These are phyloP conservation scores for Aspergillus candidus DNA, from an alignment of 2,329 filamentous ascomycete species.

Conservation along the genomic window DNA sequence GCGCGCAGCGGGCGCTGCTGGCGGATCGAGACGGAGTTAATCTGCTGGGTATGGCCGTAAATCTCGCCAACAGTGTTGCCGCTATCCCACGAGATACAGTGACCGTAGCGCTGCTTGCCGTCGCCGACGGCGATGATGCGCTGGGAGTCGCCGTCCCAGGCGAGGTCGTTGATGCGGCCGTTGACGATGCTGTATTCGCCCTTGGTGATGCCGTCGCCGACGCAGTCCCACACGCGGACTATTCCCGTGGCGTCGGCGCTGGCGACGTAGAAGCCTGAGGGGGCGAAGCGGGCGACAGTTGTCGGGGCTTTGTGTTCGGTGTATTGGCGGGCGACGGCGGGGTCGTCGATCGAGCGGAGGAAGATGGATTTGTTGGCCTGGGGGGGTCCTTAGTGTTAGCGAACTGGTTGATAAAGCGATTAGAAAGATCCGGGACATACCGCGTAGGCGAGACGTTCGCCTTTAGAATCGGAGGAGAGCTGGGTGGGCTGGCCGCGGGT, in stretches of 20 bases:
- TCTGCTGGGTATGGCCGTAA: constrained; percentile 78
- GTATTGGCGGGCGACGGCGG: constrained; percentile 79
- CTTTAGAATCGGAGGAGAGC: constrained; percentile 80
- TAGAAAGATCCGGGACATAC: too few relatives aligned
- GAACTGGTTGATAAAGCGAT: too few relatives aligned
- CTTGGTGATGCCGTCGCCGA: constrained; percentile 81
- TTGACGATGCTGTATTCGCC: constrained; percentile 93
- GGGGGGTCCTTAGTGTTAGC: too few relatives aligned
- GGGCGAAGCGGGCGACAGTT: constrained; percentile 88
- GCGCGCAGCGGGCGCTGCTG: constrained; percentile 86
- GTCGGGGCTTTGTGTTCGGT: constrained; percentile 82
- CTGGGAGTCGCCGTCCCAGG: constrained; percentile 96
- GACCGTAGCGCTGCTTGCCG: constrained; percentile 86
- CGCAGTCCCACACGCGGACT: constrained; percentile 86
- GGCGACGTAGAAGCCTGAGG: constrained; percentile 90
- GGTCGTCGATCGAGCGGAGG: constrained; percentile 87
- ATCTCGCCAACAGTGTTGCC: constrained; percentile 96
- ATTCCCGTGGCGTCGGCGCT: constrained; percentile 80
- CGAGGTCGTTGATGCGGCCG: constrained; percentile 90
- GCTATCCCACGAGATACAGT: constrained; percentile 90
- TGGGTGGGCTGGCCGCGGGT: constrained; percentile 81
- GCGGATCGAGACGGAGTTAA: constrained; percentile 87
- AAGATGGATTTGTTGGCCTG: constrained; percentile 96
- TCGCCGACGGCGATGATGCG: constrained; percentile 94
- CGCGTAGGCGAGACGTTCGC: constrained; percentile 86